Base-by-base conservation (phyloP, 169 alveolate species). In the Perkinsus olseni region DNA sequence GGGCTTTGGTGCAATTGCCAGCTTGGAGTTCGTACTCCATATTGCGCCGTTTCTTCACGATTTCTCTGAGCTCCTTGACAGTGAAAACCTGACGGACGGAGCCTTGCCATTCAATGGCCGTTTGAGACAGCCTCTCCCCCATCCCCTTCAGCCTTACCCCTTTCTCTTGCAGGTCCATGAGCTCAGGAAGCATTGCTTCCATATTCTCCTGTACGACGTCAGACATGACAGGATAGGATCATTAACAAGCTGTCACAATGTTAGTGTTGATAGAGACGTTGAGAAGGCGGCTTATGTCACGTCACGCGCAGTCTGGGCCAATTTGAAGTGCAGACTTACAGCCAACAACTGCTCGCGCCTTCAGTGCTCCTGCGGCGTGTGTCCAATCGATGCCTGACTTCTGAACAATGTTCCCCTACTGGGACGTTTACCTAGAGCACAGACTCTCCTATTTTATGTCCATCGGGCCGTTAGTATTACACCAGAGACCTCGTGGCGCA, bases 1-100 rank as follows among this genome's bases (percentile, higher is more conserved):
- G 82, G 82, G 82, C 82, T 62, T 62, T 62, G 82, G 82, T 62
- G 82, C 82, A 62, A 24, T 62, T 62, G 82, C 82, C 82, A 28
- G 82, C 82, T 28, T 62, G 82, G 8, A 62, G 82, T 24, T 62
- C 82, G 31, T 62, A 62, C 34, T 62, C 82, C 82, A 62, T 62
- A 62, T 62, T 62, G 17, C 82, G 82, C 8, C 82, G 82, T 24
- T 62, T 62, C 31, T 62, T 62, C 36, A 24, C 34, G 34, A 62
- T 62, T 13, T 62, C 82, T 28, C 82, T 62, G 31, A 62, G 82
- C 82, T 62, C 82, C 82, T 62, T 62, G 37, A 62, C 82, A 28
- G 82, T 62, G 34, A 62, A 62, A 24, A 62, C 17, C 82, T 62
- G 82, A 13, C 0, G 31, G 4, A 62, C 17, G 82, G 37, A 62